These are phyloP conservation scores for Lipomyces chichibuensis DNA, from an alignment of 805 yeast species.

Conservation along the genomic window DNA sequence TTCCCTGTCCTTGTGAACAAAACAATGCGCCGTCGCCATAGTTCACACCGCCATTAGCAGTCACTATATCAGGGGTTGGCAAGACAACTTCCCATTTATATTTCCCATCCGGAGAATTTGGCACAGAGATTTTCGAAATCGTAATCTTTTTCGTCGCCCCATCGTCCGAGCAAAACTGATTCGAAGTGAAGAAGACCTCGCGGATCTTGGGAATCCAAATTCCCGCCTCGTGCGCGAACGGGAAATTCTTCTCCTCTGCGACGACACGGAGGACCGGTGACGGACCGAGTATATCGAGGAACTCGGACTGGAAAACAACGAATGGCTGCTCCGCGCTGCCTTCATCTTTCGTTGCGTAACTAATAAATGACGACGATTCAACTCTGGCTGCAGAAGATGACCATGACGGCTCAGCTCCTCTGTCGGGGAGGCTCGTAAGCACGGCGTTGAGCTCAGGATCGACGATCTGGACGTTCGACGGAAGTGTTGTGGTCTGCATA, in stretches of 20 bases:
- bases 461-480: no score
- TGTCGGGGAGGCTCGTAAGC: no score
- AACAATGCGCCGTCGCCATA: conserved; percentile 38
- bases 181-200: conserved; percentile 41
- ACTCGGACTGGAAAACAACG: conserved; percentile 34
- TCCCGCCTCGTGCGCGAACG: conserved; percentile 43
- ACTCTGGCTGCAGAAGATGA: no score
- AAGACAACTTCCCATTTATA: conserved; percentile 35
- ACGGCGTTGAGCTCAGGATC: no score
- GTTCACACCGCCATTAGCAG: conserved; percentile 40
- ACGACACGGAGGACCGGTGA: conserved; percentile 31
- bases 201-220: conserved; percentile 38
- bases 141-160: conserved; percentile 9
- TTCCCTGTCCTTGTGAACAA: conserved; percentile 39
- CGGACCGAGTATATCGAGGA: conserved; percentile 32
- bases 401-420: no score
- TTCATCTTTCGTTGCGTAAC: conserved; percentile 4
- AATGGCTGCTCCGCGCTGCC: conserved; percentile 26
- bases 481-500: no score
- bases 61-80: conserved; percentile 35
- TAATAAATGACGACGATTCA: no score
- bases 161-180: conserved; percentile 31
- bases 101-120: conserved; percentile 25
- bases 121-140: conserved; percentile 21
- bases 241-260: conserved; percentile 33